Percentiles rank a stretch among this genome's conserved stretches.
Conservation (phyloP, 2,329 filamentous ascomycete genomes). For the Aspergillus sp. region DNA sequence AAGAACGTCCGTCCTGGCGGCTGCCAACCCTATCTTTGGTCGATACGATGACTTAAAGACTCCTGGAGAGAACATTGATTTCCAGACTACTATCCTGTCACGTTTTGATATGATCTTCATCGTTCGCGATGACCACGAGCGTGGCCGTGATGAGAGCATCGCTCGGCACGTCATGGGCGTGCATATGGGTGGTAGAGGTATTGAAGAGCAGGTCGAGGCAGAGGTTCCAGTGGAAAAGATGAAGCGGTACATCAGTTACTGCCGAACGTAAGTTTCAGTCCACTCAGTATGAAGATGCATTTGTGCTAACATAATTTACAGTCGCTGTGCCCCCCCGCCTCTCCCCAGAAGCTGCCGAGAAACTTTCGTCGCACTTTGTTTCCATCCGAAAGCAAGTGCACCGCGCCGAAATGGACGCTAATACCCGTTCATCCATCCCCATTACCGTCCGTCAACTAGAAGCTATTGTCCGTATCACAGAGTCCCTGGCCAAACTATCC, state of each 20-base stretch:
- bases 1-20: conserved; percentile 87
- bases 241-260: conserved; percentile 95
- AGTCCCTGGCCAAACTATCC: conserved; percentile 87
- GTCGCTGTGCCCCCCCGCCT: conserved; percentile 90
- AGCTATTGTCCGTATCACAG: conserved; percentile 94
- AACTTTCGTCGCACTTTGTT: conserved; percentile 94
- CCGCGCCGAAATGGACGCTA: conserved; percentile 81
- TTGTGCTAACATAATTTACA: conserved; percentile 31
- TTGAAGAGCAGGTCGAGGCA: conserved; percentile 76
- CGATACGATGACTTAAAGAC: conserved; percentile 98
- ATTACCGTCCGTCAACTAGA: conserved; percentile 97
- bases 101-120: conserved; percentile 99
- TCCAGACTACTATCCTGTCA: conserved; percentile 95
- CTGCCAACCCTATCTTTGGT: conserved; percentile 95
- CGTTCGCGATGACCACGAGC: conserved; percentile 89
- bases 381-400: conserved; percentile 93
- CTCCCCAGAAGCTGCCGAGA: conserved; percentile 85
- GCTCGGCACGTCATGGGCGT: conserved; percentile 97
- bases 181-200: conserved; percentile 83
- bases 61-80: conserved; percentile 97
- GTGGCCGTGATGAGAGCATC: conserved; percentile 84
- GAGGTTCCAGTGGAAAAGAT: conserved; percentile 95
- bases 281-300: background rate
- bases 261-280: conserved; percentile 69
- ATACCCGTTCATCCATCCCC: conserved; percentile 86